Evolutionary conservation across 2,329 filamentous ascomycete genomes (phyloP).

Genomic region (Botrytis pseudocinerea): DNA sequence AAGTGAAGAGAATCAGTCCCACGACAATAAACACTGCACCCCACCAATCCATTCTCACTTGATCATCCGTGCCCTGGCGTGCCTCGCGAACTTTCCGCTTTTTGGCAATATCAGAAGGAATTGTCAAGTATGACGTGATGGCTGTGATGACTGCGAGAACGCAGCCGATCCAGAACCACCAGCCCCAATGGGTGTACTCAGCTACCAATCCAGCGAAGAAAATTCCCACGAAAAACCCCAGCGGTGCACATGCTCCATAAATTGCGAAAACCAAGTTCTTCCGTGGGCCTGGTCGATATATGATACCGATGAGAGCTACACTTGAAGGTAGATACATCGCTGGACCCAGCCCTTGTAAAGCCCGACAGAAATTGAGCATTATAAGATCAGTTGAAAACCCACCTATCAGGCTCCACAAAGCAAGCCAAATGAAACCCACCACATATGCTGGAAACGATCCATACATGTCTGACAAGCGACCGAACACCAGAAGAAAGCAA

Average conservation of each 20-base stretch:
- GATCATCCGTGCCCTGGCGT: constrained; percentile 26
- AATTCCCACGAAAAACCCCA: constrained; percentile 62
- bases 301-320: constrained; percentile 64
- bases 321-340: constrained; percentile 71
- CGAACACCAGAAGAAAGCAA: constrained; percentile 62
- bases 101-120: constrained; percentile 50
- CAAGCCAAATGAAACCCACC: constrained; percentile 62
- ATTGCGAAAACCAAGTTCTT: constrained; percentile 65
- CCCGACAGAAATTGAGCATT: constrained; percentile 73
- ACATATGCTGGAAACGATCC: constrained; percentile 63
- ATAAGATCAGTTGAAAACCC: constrained; percentile 68
- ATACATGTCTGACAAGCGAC: constrained; percentile 62
- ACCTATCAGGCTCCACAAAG: constrained; percentile 66
- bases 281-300: constrained; percentile 65
- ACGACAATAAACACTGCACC: constrained; percentile 61
- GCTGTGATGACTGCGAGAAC: constrained; percentile 51
- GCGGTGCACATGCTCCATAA: constrained; percentile 55
- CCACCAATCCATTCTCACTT: constrained; percentile 67
- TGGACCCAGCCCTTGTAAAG: constrained; percentile 71
- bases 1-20: constrained; percentile 70
- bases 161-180: constrained; percentile 69
- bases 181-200: constrained; percentile 61
- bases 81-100: constrained; percentile 34
- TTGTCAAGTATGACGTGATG: constrained; percentile 49
- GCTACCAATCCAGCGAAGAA: constrained; percentile 63